A percentile compares a stretch with the other conserved stretches of the same genome.
Evolutionary conservation across 2,329 filamentous ascomycete genomes (phyloP).

Genomic region (Venturia oleaginea): DNA sequence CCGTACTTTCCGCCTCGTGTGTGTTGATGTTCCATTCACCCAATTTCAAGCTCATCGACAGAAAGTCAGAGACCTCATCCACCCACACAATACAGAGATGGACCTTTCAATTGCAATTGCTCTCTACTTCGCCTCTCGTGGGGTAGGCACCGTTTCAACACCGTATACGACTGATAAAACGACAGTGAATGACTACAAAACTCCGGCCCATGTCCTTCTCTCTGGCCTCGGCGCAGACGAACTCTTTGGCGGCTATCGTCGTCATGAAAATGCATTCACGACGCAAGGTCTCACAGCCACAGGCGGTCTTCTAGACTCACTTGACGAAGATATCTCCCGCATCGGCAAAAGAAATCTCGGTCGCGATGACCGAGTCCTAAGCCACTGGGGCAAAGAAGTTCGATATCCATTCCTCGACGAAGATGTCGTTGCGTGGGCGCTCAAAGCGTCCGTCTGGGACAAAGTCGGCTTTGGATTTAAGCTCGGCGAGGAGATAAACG

Average conservation of each 20-base stretch:
- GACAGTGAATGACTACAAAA: slow-evolving; percentile 43
- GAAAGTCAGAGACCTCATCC: slow-evolving; percentile 67
- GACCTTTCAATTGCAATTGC: slow-evolving; percentile 89
- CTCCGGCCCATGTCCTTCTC: slow-evolving; percentile 70
- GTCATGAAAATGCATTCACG: slow-evolving; percentile 69
- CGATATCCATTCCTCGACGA: slow-evolving; percentile 91
- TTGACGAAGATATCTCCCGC: slow-evolving; percentile 74
- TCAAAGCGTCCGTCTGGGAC: slow-evolving; percentile 64
- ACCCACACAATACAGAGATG: slow-evolving; percentile 97
- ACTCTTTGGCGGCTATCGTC: slow-evolving; percentile 85
- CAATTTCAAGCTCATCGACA: slow-evolving; percentile 62
- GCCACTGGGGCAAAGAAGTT: slow-evolving; percentile 80
- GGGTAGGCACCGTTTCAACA: slow-evolving; percentile 44
- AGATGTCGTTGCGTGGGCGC: slow-evolving; percentile 69
- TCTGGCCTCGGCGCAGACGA: slow-evolving; percentile 95
- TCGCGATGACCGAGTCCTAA: slow-evolving; percentile 83
- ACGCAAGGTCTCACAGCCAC: slow-evolving; percentile 49
- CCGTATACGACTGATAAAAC: slow-evolving; percentile 16
- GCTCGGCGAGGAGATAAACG: slow-evolving; percentile 18
- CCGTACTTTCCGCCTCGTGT: slow-evolving; percentile 74
- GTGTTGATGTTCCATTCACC: slow-evolving; percentile 72
- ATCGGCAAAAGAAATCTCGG: slow-evolving; percentile 92
- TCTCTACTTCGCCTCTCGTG: slow-evolving; percentile 88
- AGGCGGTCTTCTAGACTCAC: slow-evolving; percentile 65
- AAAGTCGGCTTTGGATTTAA: slow-evolving; percentile 71